phyloP scores from a whole-genome alignment of 495 filamentous ascomycete genomes.

The Tuber indicum region DNA sequence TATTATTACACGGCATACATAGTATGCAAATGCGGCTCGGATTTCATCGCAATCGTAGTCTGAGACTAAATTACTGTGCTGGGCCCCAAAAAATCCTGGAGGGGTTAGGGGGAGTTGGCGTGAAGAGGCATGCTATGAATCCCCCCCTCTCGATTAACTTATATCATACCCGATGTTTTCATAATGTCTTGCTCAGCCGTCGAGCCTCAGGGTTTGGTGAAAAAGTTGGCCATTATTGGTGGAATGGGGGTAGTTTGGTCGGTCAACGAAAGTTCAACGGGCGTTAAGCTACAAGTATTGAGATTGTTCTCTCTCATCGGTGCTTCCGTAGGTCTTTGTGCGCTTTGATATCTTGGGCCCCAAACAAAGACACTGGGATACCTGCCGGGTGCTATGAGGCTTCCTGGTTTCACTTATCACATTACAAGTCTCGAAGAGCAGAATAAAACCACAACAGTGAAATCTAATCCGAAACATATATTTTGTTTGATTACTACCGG shows the following conservation, averaged over 20 bases:
- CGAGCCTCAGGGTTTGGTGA: neutral
- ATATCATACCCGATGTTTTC: neutral
- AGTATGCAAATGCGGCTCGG: neutral
- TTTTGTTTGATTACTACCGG: neutral
- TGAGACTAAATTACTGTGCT: neutral
- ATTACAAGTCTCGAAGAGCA: neutral
- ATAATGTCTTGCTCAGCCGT: neutral
- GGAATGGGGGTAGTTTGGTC: neutral
- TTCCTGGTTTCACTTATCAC: neutral
- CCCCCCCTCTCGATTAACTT: too few relatives aligned
- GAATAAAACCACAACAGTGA: neutral
- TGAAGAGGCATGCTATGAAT: neutral
- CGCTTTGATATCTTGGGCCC: neutral
- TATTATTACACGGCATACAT: neutral
- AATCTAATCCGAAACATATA: neutral
- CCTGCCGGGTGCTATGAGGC: neutral
- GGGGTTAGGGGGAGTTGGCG: neutral
- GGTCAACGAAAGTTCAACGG: neutral
- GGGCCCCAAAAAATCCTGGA: neutral
- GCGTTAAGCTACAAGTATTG: neutral
- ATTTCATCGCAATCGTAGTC: neutral
- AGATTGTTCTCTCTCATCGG: neutral
- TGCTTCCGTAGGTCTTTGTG: neutral
- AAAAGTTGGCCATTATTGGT: neutral
- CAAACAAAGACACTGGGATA: neutral